Conservation (phyloP, 2,329 filamentous ascomycete genomes). For the Curvularia hawaiiensis region DNA sequence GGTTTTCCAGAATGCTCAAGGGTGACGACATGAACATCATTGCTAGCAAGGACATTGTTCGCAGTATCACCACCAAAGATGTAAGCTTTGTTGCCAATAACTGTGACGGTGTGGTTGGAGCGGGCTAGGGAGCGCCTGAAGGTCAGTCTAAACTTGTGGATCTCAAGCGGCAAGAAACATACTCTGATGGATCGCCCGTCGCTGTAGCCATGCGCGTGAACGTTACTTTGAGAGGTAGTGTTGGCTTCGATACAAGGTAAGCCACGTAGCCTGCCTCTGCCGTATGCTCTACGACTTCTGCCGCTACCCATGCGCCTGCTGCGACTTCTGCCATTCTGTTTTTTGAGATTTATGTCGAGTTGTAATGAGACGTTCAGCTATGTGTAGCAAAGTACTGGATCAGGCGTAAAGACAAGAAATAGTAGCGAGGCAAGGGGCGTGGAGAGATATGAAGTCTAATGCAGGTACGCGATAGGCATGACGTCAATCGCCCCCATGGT, state of each 20-base stretch:
- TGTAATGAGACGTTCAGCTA: background rate
- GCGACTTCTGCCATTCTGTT: conserved; percentile 49
- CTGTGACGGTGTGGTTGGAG: conserved; percentile 49
- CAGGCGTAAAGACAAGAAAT: background rate
- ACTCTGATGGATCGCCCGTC: conserved; percentile 43
- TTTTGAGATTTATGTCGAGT: background rate
- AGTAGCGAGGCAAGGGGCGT: background rate
- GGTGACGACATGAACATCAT: conserved; percentile 51
- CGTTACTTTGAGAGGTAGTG: conserved; percentile 50
- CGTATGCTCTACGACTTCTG: conserved; percentile 49
- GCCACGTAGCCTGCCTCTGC: conserved; percentile 48
- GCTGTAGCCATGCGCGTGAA: conserved; percentile 49
- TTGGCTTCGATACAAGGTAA: conserved; percentile 51
- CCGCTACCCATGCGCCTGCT: conserved; percentile 44
- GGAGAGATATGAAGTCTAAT: conserved; percentile 5
- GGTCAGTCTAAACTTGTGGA: conserved; percentile 6
- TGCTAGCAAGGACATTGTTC: conserved; percentile 46
- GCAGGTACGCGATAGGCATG: conserved; percentile 13
- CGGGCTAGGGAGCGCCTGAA: conserved; percentile 37
- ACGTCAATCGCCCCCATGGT: conserved; percentile 13
- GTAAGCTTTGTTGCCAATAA: conserved; percentile 51
- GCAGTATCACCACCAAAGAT: conserved; percentile 52
- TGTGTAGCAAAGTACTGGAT: background rate
- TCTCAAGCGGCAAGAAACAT: background rate
- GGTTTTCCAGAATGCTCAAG: conserved; percentile 38